Percentiles rank a stretch among this genome's conserved stretches.
Evolutionary conservation across 1,139 yeast genomes (phyloP).

Genomic region (Pichia sp.): DNA sequence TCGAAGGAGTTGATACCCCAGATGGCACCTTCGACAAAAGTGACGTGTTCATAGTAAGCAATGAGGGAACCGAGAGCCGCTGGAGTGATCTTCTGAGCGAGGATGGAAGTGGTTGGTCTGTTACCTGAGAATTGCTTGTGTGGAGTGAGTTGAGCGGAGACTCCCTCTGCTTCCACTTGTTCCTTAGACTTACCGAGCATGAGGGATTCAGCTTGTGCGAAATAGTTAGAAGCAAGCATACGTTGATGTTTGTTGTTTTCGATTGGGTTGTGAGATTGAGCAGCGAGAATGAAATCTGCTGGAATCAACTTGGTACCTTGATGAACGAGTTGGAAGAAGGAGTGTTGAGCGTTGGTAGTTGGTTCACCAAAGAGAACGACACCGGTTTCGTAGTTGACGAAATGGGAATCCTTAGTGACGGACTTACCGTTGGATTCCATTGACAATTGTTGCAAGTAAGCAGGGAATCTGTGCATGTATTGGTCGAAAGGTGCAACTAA

Average conservation of each 20-base stretch:
- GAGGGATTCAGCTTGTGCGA: conserved; percentile 97
- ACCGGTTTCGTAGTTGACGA: conserved; percentile 93
- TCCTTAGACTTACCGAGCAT: conserved; percentile 91
- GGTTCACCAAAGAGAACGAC: conserved; percentile 97
- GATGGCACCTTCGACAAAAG: conserved; percentile 96
- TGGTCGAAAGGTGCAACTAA: conserved; percentile 98
- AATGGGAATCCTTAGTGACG: conserved; percentile 84
- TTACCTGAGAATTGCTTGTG: conserved; percentile 96
- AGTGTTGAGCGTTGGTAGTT: conserved; percentile 97
- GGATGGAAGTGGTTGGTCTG: conserved; percentile 97
- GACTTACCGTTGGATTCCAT: conserved; percentile 99
- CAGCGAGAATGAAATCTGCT: conserved; percentile 93
- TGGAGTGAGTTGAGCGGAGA: conserved; percentile 76
- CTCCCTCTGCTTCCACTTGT: conserved; percentile 85
- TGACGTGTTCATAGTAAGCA: conserved; percentile 95
- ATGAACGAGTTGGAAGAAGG: conserved; percentile 98
- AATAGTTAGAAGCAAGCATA: conserved; percentile 97
- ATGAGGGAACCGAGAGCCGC: conserved; percentile 92
- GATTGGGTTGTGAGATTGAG: conserved; percentile 96
- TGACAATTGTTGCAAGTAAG: conserved; percentile 94
- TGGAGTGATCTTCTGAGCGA: conserved; percentile 94
- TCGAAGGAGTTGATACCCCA: conserved; percentile 99
- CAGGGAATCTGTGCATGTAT: conserved; percentile 98
- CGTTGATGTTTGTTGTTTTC: conserved; percentile 90
- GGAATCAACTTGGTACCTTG: conserved; percentile 98